phyloP scores from a whole-genome alignment of 176 grass and related monocot species.

The Aegilops umbellulata region DNA sequence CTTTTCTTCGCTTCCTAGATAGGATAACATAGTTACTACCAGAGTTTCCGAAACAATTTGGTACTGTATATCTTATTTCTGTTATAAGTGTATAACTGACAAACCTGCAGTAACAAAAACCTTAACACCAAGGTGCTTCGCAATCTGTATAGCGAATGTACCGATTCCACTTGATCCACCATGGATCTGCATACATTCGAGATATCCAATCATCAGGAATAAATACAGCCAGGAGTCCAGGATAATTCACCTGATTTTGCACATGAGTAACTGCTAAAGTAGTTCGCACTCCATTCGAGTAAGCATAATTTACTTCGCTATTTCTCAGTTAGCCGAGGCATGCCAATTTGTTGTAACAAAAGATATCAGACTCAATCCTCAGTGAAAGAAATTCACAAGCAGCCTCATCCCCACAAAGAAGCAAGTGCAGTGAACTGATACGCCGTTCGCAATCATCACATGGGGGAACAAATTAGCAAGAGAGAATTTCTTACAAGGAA shows the following conservation, averaged over 20 bases:
- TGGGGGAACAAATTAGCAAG: neutral
- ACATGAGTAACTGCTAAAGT: neutral
- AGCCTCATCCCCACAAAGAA: neutral
- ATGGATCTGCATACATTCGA: slow-evolving; percentile 60
- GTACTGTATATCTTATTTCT: neutral
- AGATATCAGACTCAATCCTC: neutral
- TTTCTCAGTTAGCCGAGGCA: neutral
- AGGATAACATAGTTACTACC: neutral
- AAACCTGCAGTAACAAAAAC: slow-evolving; percentile 92
- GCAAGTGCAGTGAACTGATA: neutral
- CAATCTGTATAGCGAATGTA: slow-evolving; percentile 91
- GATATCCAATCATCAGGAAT: neutral
- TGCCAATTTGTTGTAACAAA: neutral
- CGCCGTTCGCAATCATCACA: neutral
- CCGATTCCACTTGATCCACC: slow-evolving; percentile 97
- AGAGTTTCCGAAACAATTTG: neutral
- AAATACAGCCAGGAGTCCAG: neutral
- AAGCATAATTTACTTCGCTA: neutral
- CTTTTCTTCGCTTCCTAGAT: slow-evolving; percentile 82
- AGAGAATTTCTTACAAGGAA: slow-evolving; percentile 48
- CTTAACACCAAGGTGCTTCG: slow-evolving; percentile 72
- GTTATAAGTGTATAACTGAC: neutral
- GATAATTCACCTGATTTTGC: neutral
- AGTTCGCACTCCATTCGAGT: neutral
- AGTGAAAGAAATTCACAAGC: neutral